phyloP scores from a whole-genome alignment of 1,284 basidiomycete genomes.

The Inonotus obliquus region DNA sequence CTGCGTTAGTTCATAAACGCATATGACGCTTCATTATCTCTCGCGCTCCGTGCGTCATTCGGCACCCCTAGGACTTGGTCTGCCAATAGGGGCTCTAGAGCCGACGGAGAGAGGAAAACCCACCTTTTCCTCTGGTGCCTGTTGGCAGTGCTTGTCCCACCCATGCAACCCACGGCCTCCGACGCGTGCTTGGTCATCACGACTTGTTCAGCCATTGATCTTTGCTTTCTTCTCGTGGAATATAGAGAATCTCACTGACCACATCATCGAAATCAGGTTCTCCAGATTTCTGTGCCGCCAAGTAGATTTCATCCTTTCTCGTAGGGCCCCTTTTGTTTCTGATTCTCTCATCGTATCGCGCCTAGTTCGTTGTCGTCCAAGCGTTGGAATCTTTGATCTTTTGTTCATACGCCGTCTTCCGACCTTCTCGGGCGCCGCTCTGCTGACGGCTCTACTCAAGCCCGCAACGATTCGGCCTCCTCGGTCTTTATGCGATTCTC shows the following conservation, averaged over 20 bases:
- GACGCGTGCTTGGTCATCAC: too few species aligned
- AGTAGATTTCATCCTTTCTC: neutral
- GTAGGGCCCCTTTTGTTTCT: too few species aligned
- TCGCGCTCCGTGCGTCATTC: neutral
- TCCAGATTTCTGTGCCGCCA: too few species aligned
- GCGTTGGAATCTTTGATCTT: neutral
- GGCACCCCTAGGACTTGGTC: neutral
- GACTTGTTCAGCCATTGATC: too few species aligned
- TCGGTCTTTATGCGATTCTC: neutral
- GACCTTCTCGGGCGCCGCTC: neutral
- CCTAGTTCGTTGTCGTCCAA: neutral
- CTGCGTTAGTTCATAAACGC: neutral
- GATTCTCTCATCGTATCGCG: neutral
- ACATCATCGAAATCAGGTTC: too few species aligned
- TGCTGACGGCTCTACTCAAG: neutral
- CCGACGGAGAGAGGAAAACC: neutral
- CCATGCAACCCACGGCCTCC: too few species aligned
- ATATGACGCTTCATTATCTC: neutral
- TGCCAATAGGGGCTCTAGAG: neutral
- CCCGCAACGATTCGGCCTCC: neutral
- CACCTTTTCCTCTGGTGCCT: neutral
- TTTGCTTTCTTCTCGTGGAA: neutral
- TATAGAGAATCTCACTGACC: neutral
- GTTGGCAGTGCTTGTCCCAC: too few species aligned
- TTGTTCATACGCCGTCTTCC: neutral